Evolutionary conservation across 2,329 filamentous ascomycete genomes (phyloP), one percentile per base, ranked within the genome.

Genomic region (Colletotrichum kahawae): DNA sequence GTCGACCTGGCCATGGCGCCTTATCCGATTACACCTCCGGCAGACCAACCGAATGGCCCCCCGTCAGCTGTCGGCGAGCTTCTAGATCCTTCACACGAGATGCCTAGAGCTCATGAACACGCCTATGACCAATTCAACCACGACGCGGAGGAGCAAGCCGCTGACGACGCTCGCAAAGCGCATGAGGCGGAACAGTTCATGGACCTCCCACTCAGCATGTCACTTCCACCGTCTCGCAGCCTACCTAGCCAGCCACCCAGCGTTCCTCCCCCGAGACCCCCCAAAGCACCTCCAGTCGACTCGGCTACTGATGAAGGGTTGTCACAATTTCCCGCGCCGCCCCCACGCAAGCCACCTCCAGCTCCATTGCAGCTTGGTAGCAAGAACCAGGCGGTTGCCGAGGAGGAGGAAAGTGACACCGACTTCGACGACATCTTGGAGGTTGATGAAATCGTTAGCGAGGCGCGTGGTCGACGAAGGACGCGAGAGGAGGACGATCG

Each of bases 401-500:
- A 93, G n/a, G 92, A 93, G 14, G 89, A 90, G 3, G 90, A 92
- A 43, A 93, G 93, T 0, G 95, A 95, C 75, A 96, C 95, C 0
- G 95, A 98, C 77, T 97, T 96, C 78, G 95, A 97, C 74, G 94
- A 96, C 77, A 89, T 94, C 43, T 84, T 95, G 14, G 93, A 95
- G 76, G 92, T 93, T 5, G 90, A 93, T 59, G 92, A 94, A 77
- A 87, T 93, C 65, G 86, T 89, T 0, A 85, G 89, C 43, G 87
- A 90, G 14, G 87, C 92, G 67, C 90, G 96, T 76, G 96, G 95
- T 10, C 91, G 95, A 74, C 90, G 95, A 79, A 95, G 94, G 83
- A 98, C 95, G 4, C 91, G 96, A 67, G 95, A 96, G 82, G 95
- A 98, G 76, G 96, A 98, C 80, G 95, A 98, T 78, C 89, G 90